Percentiles rank a stretch among this genome's conserved stretches.
These are phyloP conservation scores for Pestalotiopsis sp. DNA, from an alignment of 2,329 filamentous ascomycete species.

Conservation along the genomic window DNA sequence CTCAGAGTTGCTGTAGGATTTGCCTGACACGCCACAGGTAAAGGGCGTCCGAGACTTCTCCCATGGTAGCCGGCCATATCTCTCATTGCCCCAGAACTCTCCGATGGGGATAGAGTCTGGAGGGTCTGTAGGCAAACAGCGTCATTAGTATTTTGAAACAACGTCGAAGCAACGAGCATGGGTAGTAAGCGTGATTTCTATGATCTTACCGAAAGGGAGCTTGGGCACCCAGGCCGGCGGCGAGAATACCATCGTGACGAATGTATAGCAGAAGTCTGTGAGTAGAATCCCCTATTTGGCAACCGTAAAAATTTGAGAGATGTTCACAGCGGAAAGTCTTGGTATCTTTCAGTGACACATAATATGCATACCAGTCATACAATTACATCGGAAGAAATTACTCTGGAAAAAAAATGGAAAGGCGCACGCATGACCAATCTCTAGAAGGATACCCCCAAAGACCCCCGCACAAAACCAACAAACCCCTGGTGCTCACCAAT, in stretches of 20 bases:
- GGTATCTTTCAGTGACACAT: not conserved
- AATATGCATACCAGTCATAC: not conserved
- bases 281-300: not conserved
- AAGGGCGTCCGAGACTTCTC: constrained; percentile 65
- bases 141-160: not conserved
- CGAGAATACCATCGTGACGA: constrained; percentile 14
- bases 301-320: not conserved
- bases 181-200: not conserved
- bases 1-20: constrained; percentile 61
- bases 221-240: constrained; percentile 17
- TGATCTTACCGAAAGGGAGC: constrained; percentile 16
- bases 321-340: not conserved
- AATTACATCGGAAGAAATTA: not conserved
- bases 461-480: not conserved
- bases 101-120: constrained; percentile 68
- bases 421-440: not conserved
- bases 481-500: not conserved
- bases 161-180: not conserved
- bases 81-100: constrained; percentile 72
- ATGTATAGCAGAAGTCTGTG: not conserved
- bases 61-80: constrained; percentile 63
- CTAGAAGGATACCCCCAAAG: not conserved
- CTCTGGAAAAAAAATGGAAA: not conserved
- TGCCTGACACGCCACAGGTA: constrained; percentile 71
- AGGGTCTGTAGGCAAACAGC: constrained; percentile 22